Evolutionary conservation across 306 rosid genomes (phyloP).

Genomic region (Cucurbita ficifolia): DNA sequence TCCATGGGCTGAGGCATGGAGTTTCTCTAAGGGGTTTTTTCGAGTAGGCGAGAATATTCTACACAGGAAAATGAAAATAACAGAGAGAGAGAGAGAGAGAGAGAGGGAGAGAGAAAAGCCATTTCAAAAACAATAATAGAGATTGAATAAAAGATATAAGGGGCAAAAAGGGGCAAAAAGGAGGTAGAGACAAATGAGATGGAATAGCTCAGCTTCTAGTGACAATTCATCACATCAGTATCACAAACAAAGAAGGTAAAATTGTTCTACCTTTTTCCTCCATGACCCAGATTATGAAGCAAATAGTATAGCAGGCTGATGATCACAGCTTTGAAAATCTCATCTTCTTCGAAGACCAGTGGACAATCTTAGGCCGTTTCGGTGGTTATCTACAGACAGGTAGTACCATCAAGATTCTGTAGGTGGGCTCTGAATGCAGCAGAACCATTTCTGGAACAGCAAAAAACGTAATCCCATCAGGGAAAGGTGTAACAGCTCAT

Average conservation of each 20-base stretch:
- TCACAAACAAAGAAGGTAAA: slow-evolving; percentile 41
- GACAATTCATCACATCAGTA: slow-evolving; percentile 43
- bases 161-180: not conserved
- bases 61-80: not conserved
- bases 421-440: slow-evolving; percentile 76
- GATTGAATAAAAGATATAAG: not conserved
- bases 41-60: not conserved
- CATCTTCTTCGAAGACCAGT: slow-evolving; percentile 38
- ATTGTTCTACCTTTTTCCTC: slow-evolving; percentile 39
- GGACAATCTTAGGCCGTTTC: slow-evolving; percentile 30
- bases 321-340: slow-evolving; percentile 43
- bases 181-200: not conserved
- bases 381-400: slow-evolving; percentile 31
- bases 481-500: not conserved
- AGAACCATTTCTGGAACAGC: slow-evolving; percentile 87
- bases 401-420: slow-evolving; percentile 35
- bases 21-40: not conserved
- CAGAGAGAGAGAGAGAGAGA: not conserved
- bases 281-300: slow-evolving; percentile 44
- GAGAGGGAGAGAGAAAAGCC: not conserved
- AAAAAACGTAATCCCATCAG: slow-evolving; percentile 12
- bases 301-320: slow-evolving; percentile 8
- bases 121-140: not conserved
- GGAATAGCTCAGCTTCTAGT: slow-evolving; percentile 14
- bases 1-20: not conserved